Evolutionary conservation across 1,284 basidiomycete genomes (phyloP).

Genomic region (Cerioporus squamosus): DNA sequence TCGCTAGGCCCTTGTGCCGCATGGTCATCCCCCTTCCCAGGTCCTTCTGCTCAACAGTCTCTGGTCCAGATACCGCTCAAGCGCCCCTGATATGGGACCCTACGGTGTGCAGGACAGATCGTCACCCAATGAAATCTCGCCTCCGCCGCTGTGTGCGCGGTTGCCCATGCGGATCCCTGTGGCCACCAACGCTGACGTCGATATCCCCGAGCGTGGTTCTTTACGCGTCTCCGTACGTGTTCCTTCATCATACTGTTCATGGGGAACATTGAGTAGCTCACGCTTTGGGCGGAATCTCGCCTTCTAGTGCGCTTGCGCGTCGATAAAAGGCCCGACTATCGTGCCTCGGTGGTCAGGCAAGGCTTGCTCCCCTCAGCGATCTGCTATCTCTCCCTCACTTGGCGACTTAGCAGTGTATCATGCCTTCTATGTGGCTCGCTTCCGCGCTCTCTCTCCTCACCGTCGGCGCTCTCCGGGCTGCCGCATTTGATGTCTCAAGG

Average conservation of each 20-base stretch:
- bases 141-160: background rate
- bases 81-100: slow-evolving; percentile 6
- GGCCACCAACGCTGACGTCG: slow-evolving; percentile 1
- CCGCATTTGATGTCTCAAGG: slow-evolving; percentile 30
- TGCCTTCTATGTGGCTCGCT: slow-evolving; percentile 19
- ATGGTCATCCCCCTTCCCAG: slow-evolving; percentile 11
- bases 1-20: slow-evolving; percentile 6
- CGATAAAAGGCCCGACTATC: too few species aligned
- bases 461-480: slow-evolving; percentile 11
- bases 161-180: slow-evolving; percentile 4
- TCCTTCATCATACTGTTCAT: background rate
- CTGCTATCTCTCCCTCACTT: slow-evolving; percentile 5
- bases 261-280: background rate
- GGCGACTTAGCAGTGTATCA: slow-evolving; percentile 2
- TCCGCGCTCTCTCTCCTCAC: slow-evolving; percentile 19
- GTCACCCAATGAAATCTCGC: too few species aligned
- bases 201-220: background rate
- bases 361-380: background rate
- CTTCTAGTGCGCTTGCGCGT: too few species aligned
- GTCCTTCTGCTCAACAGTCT: background rate
- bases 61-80: slow-evolving; percentile 4
- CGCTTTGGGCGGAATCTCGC: background rate
- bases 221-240: slow-evolving; percentile 3
- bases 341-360: background rate
- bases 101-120: too few species aligned